phyloP scores from a whole-genome alignment of 192 early-diverging fungal genomes.

The Podila epicladia region DNA sequence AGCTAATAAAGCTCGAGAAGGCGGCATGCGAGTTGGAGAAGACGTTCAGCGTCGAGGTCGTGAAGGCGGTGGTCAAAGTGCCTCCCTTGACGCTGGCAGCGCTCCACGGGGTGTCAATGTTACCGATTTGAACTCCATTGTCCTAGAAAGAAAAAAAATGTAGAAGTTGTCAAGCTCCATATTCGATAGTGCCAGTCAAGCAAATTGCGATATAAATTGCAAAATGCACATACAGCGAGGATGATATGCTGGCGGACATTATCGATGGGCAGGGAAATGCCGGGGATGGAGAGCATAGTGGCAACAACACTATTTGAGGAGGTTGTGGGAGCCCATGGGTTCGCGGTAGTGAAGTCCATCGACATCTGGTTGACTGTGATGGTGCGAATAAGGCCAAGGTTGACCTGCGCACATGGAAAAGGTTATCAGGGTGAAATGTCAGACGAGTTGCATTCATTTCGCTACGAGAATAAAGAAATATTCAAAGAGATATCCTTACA shows the following conservation, averaged over 20 bases:
- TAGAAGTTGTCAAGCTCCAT: too few relatives aligned
- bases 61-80: slow-evolving; percentile 21
- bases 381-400: slow-evolving; percentile 50
- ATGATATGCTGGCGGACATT: slow-evolving; percentile 33
- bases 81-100: slow-evolving; percentile 18
- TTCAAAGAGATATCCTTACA: not conserved
- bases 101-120: slow-evolving; percentile 31
- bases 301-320: slow-evolving; percentile 55
- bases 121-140: slow-evolving; percentile 29
- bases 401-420: slow-evolving; percentile 7
- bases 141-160: slow-evolving; percentile 12
- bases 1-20: slow-evolving; percentile 24
- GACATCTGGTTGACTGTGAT: slow-evolving; percentile 57
- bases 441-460: too few relatives aligned
- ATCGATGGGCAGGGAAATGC: slow-evolving; percentile 37
- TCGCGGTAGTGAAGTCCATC: slow-evolving; percentile 57
- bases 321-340: slow-evolving; percentile 53
- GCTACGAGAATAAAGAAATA: too few relatives aligned
- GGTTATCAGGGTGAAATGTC: too few relatives aligned
- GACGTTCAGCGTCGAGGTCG: slow-evolving; percentile 29
- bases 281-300: slow-evolving; percentile 45
- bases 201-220: not conserved
- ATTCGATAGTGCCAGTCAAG: too few relatives aligned
- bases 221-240: slow-evolving; percentile 13
- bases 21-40: slow-evolving; percentile 23